Conservation (phyloP, 2,329 filamentous ascomycete genomes). For the Talaromyces sp. region DNA sequence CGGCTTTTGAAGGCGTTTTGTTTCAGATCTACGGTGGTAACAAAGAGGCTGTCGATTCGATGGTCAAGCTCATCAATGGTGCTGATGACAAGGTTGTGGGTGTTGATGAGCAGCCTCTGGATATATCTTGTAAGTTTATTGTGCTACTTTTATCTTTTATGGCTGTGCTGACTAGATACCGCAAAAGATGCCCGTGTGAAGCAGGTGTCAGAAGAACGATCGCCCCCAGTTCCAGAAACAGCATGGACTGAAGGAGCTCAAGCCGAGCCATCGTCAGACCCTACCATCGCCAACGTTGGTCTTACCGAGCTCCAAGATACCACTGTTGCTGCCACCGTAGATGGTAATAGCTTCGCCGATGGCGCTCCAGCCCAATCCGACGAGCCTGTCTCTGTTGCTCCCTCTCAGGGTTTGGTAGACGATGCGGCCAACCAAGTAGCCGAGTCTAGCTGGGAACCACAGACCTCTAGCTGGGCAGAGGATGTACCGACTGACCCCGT, state of each 20-base stretch:
- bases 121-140: constrained; percentile 53
- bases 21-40: constrained; percentile 62
- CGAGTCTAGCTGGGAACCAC: constrained; percentile 54
- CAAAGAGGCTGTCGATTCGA: constrained; percentile 53
- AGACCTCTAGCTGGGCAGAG: constrained; percentile 70
- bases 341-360: constrained; percentile 42
- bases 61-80: constrained; percentile 58
- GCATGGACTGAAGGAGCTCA: constrained; percentile 42
- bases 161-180: constrained; percentile 12
- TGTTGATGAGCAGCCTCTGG: constrained; percentile 51
- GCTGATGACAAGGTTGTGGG: constrained; percentile 54
- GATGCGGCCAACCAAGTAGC: constrained; percentile 44
- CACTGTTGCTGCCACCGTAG: constrained; percentile 52
- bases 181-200: constrained; percentile 50
- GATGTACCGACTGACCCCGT: constrained; percentile 59
- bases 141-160: background rate
- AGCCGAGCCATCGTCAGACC: constrained; percentile 44
- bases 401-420: constrained; percentile 38
- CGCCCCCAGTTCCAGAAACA: constrained; percentile 30
- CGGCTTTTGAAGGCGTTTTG: constrained; percentile 61
- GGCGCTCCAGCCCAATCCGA: constrained; percentile 15
- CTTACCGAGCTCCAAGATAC: constrained; percentile 54
- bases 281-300: constrained; percentile 57
- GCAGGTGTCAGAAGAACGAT: constrained; percentile 43
- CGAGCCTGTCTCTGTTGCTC: constrained; percentile 22